Evolutionary conservation across 176 grass and related monocot genomes (phyloP).

Genomic region (Miscanthus lutarioriparius): DNA sequence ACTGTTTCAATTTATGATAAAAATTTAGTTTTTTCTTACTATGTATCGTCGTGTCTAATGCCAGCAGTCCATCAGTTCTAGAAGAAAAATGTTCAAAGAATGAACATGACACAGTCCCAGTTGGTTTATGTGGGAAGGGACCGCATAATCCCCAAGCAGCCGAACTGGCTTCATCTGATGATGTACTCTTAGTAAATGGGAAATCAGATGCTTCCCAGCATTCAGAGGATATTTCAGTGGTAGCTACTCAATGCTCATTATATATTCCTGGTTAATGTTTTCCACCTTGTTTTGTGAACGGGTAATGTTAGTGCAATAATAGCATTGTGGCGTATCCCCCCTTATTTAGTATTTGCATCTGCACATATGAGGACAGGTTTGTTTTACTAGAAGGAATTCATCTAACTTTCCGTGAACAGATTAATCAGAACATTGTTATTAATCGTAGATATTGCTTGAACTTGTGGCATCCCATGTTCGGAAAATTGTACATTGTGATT

Average conservation of each 20-base stretch:
- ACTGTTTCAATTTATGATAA: not conserved
- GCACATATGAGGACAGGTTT: not conserved
- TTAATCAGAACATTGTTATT: not conserved
- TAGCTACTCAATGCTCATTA: constrained; percentile 28
- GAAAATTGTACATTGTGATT: not conserved
- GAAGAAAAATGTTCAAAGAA: constrained; percentile 41
- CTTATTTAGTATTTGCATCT: not conserved
- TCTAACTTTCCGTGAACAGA: not conserved
- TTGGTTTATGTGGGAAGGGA: constrained; percentile 25
- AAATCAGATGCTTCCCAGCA: constrained; percentile 28
- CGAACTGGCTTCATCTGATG: constrained; percentile 22
- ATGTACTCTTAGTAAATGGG: constrained; percentile 39
- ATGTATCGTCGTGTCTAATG: not conserved
- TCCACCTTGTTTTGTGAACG: not conserved
- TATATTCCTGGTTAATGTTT: not conserved
- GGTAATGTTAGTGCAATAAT: not conserved
- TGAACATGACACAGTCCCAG: constrained; percentile 41
- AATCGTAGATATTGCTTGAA: not conserved
- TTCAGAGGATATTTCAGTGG: constrained; percentile 50
- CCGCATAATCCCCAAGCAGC: not conserved
- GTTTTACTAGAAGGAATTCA: not conserved
- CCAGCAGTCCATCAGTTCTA: constrained; percentile 24
- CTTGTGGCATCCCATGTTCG: not conserved
- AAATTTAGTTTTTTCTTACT: not conserved
- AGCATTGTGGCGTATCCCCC: not conserved